Conservation (phyloP, 2,329 filamentous ascomycete genomes). For the Hypomyces perniciosus region DNA sequence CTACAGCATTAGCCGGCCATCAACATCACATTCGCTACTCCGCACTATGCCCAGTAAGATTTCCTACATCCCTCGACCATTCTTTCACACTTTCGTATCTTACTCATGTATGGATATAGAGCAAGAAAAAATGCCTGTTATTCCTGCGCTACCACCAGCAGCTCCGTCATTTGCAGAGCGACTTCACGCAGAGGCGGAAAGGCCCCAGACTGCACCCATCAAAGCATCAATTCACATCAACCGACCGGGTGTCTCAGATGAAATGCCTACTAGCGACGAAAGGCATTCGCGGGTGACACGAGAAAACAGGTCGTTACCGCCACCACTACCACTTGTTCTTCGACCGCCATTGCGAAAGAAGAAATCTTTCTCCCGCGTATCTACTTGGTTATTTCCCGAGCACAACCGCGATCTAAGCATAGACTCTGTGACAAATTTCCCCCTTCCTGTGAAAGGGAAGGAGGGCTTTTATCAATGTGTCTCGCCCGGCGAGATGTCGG, state of each 20-base stretch:
- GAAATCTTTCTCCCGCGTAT: slow-evolving; percentile 59
- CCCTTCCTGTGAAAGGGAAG: slow-evolving; percentile 42
- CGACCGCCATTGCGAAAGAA: slow-evolving; percentile 59
- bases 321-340: slow-evolving; percentile 52
- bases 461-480: slow-evolving; percentile 57
- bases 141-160: slow-evolving; percentile 51
- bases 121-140: slow-evolving; percentile 47
- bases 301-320: slow-evolving; percentile 29
- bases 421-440: slow-evolving; percentile 50
- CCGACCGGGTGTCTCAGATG: slow-evolving; percentile 20
- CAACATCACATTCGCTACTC: slow-evolving; percentile 41
- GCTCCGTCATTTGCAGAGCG: slow-evolving; percentile 54
- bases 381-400: slow-evolving; percentile 50
- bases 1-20: slow-evolving; percentile 47
- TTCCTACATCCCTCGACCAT: not conserved
- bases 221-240: slow-evolving; percentile 29
- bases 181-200: slow-evolving; percentile 40
- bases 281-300: slow-evolving; percentile 23
- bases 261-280: slow-evolving; percentile 23
- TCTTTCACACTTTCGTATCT: slow-evolving; percentile 8
- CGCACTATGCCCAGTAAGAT: slow-evolving; percentile 27
- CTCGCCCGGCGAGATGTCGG: slow-evolving; percentile 27
- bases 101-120: slow-evolving; percentile 25
- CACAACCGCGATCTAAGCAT: slow-evolving; percentile 35
- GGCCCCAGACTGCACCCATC: slow-evolving; percentile 29